Evolutionary conservation across 805 yeast genomes (phyloP).

Genomic region (Saccharomycopsis microspora): DNA sequence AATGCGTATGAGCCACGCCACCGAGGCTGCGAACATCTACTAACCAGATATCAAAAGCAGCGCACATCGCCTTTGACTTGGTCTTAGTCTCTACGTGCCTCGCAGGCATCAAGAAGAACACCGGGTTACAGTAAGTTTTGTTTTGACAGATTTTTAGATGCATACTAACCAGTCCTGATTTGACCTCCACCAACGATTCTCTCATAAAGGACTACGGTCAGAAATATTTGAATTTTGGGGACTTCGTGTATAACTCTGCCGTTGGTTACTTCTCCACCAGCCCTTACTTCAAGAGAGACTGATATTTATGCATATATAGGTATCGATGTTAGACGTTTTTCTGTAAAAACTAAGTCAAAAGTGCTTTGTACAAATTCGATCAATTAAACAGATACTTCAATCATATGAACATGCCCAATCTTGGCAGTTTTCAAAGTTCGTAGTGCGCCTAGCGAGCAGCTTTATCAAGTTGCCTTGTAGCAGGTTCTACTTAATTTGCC

Average conservation of each 20-base stretch:
- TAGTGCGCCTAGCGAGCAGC: too few species aligned
- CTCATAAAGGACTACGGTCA: constrained; percentile 40
- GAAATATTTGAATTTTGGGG: constrained; percentile 79
- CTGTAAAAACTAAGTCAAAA: too few species aligned
- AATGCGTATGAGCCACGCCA: not conserved
- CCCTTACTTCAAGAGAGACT: constrained; percentile 50
- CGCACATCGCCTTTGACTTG: constrained; percentile 29
- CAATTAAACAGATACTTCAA: too few species aligned
- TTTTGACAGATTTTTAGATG: not conserved
- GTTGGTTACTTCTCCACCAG: constrained; percentile 64
- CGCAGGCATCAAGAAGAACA: constrained; percentile 62
- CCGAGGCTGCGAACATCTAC: not conserved
- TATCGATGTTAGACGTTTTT: too few species aligned
- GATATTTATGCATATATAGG: too few species aligned
- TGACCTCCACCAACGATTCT: constrained; percentile 32
- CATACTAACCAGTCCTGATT: constrained; percentile 28
- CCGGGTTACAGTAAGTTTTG: constrained; percentile 39
- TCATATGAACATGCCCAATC: too few species aligned
- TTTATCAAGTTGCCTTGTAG: too few species aligned
- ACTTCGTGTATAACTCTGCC: constrained; percentile 61
- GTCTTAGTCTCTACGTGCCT: constrained; percentile 52
- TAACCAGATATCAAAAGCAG: not conserved
- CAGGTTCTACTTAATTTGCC: too few species aligned
- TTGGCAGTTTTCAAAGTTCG: too few species aligned
- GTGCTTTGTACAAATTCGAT: too few species aligned